A percentile compares a stretch with the other conserved stretches of the same genome.
Conservation (phyloP, 495 filamentous ascomycete species). For the Neurospora sp. region DNA sequence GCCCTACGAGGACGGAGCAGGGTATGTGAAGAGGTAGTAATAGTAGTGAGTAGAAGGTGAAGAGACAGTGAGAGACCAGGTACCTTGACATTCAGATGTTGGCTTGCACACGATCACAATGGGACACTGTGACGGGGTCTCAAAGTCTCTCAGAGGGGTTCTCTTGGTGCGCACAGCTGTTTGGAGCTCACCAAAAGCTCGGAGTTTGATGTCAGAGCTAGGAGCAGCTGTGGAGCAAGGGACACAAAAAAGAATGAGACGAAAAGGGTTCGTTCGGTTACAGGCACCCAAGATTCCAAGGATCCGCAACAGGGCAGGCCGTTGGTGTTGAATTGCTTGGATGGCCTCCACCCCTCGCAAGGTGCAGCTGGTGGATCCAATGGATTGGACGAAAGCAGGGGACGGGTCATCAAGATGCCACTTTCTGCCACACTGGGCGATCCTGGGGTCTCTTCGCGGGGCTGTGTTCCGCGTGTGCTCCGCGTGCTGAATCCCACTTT, state of each 20-base stretch:
- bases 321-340: neutral
- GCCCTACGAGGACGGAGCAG: neutral
- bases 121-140: neutral
- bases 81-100: neutral
- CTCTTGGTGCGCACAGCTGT: neutral
- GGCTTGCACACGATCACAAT: neutral
- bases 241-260: neutral
- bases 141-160: neutral
- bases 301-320: neutral
- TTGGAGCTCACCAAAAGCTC: neutral
- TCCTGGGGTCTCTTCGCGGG: neutral
- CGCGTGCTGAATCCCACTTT: constrained; percentile 1
- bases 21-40: neutral
- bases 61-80: neutral
- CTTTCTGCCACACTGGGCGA: neutral
- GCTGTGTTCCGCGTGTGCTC: neutral
- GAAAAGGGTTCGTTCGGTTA: neutral
- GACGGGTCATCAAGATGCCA: neutral
- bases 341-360: neutral
- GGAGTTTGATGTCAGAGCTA: neutral
- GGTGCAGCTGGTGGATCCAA: constrained; percentile 1
- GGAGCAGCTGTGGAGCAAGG: neutral
- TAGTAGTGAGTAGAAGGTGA: neutral
- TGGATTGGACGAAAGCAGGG: constrained; percentile 5
- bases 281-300: neutral